Evolutionary conservation across 352 stramenopile species (phyloP), one percentile per base, ranked within the genome.

Genomic region (Pythium sp.): DNA sequence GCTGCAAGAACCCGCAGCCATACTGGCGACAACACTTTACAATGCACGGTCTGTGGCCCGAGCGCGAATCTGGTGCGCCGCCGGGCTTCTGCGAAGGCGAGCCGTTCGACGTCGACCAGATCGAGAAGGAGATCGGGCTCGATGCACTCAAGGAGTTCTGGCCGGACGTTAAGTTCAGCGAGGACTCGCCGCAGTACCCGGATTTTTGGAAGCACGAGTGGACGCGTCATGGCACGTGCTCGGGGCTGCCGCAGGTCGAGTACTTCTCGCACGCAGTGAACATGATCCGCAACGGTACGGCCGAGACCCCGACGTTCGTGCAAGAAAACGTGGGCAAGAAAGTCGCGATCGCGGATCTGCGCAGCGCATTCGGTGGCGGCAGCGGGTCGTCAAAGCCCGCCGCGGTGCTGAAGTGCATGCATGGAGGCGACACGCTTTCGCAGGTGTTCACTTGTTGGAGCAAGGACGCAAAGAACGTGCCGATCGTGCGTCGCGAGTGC

Each of bases 121-220:
- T 97, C 57, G 84, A 92, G 56, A 67, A 72, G 6, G 80, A 74
- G 55, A 74, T 97, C 24, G 91, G 91, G 4, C 67, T 94, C 46
- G 82, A 89, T 53, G 77, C 72, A 38, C 77, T 97, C 51, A 77
- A 89, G 41, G 60, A 91, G 67, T 94, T 80, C 66, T 97, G 91
- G 91, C 91, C 91, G 20, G 84, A 97, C 71, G 90, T 97, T 71
- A 95, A 97, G 72, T 79, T 78, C 71, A 65, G 53, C 58, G 72
- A 78, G 47, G 54, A 62, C 12, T 86, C 80, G 15, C 72, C 75
- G 1, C 60, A 81, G 72, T 96, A 90, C 78, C 76, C 73, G 26
- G 79, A 90, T 43, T 98, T 98, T 68, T 98, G 93, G 93, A 80
- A 87, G 64, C 94, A 98, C 73, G 94, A 98, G 73, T 98, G 94